A percentile compares a stretch with the other conserved stretches of the same genome.
These are phyloP conservation scores for Laetiporus sulphureus DNA, from an alignment of 1,284 basidiomycete species.

Conservation along the genomic window DNA sequence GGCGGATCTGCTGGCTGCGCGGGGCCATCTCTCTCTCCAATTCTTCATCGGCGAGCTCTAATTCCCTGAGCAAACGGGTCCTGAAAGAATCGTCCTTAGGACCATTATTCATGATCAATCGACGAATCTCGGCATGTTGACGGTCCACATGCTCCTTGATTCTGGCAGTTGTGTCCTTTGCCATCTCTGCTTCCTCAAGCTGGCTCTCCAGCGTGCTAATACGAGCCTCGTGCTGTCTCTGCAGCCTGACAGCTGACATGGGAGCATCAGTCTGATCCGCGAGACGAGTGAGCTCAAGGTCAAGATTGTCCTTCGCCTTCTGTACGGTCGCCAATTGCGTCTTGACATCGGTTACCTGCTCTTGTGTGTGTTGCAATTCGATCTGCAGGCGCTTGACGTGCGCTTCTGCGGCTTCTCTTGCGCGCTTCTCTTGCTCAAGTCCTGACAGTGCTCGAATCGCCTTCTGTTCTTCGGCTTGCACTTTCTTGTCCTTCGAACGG, in stretches of 20 bases:
- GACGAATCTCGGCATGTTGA: conserved; percentile 65
- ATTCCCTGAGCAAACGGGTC: conserved; percentile 59
- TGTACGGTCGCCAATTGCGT: conserved; percentile 47
- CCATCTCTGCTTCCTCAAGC: conserved; percentile 48
- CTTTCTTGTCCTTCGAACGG: conserved; percentile 60
- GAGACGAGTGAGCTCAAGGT: conserved; percentile 62
- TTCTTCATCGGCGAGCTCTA: conserved; percentile 59
- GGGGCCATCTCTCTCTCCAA: conserved; percentile 50
- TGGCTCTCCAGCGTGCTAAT: conserved; percentile 63
- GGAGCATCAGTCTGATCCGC: conserved; percentile 54
- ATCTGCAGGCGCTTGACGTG: conserved; percentile 51
- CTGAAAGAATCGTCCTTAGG: conserved; percentile 61
- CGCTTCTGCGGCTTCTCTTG: conserved; percentile 58
- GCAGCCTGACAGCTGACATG: conserved; percentile 50
- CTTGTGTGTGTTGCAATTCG: conserved; percentile 48
- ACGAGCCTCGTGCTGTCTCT: conserved; percentile 59
- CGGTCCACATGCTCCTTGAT: conserved; percentile 61
- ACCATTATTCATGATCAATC: conserved; percentile 51
- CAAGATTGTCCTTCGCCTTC: conserved; percentile 61
- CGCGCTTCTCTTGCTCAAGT: conserved; percentile 58
- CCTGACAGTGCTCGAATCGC: conserved; percentile 48
- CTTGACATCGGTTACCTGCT: conserved; percentile 46
- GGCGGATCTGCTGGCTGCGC: conserved; percentile 16
- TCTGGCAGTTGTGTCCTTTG: conserved; percentile 42
- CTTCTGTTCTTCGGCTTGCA: conserved; percentile 53